phyloP scores from a whole-genome alignment of 2,329 filamentous ascomycete genomes.

The Pyrenochaeta sp. region DNA sequence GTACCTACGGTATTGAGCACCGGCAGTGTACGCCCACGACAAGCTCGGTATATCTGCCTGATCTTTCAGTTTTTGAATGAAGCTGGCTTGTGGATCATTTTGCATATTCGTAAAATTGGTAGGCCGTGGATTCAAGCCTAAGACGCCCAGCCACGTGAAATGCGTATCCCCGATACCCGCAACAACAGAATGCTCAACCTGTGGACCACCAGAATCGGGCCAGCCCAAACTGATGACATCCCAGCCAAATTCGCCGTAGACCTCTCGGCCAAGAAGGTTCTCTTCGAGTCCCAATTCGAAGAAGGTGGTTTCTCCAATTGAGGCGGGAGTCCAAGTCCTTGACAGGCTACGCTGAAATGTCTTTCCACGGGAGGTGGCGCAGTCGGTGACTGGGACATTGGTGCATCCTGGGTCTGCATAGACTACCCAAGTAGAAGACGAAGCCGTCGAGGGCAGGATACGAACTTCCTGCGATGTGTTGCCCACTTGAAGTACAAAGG shows the following conservation, averaged over 20 bases:
- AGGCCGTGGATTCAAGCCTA: constrained; percentile 29
- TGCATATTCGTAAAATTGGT: constrained; percentile 48
- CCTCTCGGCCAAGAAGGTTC: constrained; percentile 25
- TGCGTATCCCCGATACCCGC: constrained; percentile 47
- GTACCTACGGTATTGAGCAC: not conserved
- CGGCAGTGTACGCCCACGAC: not conserved
- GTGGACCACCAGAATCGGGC: constrained; percentile 18
- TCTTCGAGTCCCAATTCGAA: constrained; percentile 14
- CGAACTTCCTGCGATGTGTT: constrained; percentile 30
- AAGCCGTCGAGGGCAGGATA: constrained; percentile 40
- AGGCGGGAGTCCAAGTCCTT: constrained; percentile 32
- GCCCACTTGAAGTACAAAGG: constrained; percentile 37
- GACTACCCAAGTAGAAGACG: constrained; percentile 45
- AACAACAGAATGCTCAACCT: constrained; percentile 43
- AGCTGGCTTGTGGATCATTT: constrained; percentile 36
- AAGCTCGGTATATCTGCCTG: not conserved
- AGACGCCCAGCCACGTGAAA: constrained; percentile 36
- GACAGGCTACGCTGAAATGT: constrained; percentile 41
- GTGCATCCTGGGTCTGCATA: constrained; percentile 38
- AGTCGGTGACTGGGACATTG: constrained; percentile 32
- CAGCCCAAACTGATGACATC: constrained; percentile 43
- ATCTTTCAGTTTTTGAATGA: constrained; percentile 54
- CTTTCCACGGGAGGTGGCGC: constrained; percentile 39
- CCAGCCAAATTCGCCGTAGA: constrained; percentile 45
- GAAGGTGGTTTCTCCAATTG: not conserved